Base-by-base conservation (phyloP, 306 rosid species). In the Prunus kanzakura region DNA sequence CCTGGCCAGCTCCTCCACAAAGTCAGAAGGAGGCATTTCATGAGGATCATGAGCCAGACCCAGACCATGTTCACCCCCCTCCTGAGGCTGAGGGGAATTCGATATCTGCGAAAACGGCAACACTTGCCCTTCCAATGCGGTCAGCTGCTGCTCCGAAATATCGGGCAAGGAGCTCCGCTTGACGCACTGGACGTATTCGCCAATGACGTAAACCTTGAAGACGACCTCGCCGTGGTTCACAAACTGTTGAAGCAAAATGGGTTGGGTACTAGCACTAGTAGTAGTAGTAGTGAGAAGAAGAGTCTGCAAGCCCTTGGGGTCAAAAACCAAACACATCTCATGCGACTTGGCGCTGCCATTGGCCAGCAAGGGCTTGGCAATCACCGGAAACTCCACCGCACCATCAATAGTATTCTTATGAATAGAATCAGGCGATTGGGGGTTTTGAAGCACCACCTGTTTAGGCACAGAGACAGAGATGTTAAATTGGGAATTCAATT, bases 191-290 rank as follows among this genome's bases (percentile, higher is more conserved):
- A 81, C 80, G 57, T 72, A 79, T 14, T 71, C 73, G 50, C 97
- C 95, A 12, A 89, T 87, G 29, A 85, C 93, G 65, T 91, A 91
- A 23, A 88, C 82, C 85, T 91, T 91, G 90, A 88, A 91, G 8
- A 91, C 41, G 0, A 85, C 90, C 0, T 93, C 95, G 11, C 93
- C 90, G n/a, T 91, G 97, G 75, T 91, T 86, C 82, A 88, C 85
- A 47, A 89, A 91, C 62, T 89, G 88, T 41, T 91, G 97, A 67
- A 91, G 45, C 80, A 91, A 80, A 29, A 86, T 45, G 3, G 38
- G 67, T 2, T 16, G 22, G 2, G 57, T 16, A 6, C 38, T 87
- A 86, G 45, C 15, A 30, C 22, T 16, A n/a, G 43, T 11, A 19
- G 38, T 35, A 5, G 38, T 35, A 5, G 1, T 35, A 5, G 8